Percentiles rank a stretch among this genome's conserved stretches.
Evolutionary conservation across 768 basidiomycete species (phyloP).

Genomic region (Coprinopsis sp.): DNA sequence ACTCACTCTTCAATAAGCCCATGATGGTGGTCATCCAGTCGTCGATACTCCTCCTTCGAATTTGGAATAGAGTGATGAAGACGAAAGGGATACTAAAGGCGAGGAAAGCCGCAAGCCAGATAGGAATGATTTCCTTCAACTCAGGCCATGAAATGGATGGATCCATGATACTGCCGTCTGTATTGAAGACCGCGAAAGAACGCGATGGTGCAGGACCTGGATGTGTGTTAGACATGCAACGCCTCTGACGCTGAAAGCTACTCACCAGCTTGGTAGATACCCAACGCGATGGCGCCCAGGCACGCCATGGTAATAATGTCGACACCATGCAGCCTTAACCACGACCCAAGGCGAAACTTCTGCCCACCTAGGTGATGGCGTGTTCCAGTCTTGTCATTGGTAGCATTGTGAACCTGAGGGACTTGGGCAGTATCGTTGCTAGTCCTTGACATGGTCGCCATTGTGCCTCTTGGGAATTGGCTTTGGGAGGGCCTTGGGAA

Average conservation of each 20-base stretch:
- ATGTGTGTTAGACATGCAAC: background rate
- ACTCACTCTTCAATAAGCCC: conserved; percentile 49
- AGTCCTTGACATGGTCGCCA: no score
- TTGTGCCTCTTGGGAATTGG: no score
- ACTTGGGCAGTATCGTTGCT: no score
- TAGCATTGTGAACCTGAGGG: no score
- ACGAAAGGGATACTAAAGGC: conserved; percentile 52
- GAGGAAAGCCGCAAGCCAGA: conserved; percentile 47
- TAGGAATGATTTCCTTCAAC: conserved; percentile 49
- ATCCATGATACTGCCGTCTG: conserved; percentile 45
- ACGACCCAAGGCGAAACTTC: conserved; percentile 33
- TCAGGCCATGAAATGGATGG: conserved; percentile 48
- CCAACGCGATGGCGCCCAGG: conserved; percentile 50
- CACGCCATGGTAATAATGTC: conserved; percentile 53
- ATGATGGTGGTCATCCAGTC: conserved; percentile 47
- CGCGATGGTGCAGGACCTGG: conserved; percentile 39
- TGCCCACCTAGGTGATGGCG: no score
- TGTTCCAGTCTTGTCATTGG: no score
- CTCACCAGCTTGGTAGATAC: conserved; percentile 47
- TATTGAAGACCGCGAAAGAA: conserved; percentile 40
- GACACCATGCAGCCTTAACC: conserved; percentile 44
- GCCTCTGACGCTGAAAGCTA: background rate
- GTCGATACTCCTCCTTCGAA: conserved; percentile 40
- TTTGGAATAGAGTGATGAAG: conserved; percentile 50
- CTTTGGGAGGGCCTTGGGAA: no score